Base-by-base conservation (phyloP, 2,329 filamentous ascomycete genomes). In the Periglandula ipomoeae region DNA sequence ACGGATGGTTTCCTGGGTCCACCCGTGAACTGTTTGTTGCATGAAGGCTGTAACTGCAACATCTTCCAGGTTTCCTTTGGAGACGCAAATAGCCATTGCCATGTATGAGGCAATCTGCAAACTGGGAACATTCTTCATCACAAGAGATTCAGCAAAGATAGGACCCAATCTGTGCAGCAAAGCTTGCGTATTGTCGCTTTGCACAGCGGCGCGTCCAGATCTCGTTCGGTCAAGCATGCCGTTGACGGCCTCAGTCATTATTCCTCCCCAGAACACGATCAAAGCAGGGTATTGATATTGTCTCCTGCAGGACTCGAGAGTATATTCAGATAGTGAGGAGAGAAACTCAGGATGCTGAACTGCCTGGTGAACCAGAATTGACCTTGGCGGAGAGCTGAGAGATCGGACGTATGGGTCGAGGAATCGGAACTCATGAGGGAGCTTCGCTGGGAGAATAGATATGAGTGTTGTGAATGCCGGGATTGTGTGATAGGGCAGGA, bases 31-130 rank as follows among this genome's bases (percentile, higher is more conserved):
- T 30, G 95, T 79, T 53, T 90, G 88, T 59, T 95, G 87, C 89
- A 97, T 95, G 59, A 98, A 76, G 1, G 84, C 83, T 47, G 87
- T 82, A n/a, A 97, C 73, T 2, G 90, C 79, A 49, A 79, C 78
- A 58, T 97, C 89, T 42, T 86, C 81, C 13, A 97, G 74, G 43
- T 79, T 76, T 1, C 85, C 83, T 66, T 95, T 95, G 44, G 87
- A 83, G 6, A 88, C 89, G 53, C 97, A 77, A 44, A 97, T 82
- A 6, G 89, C 81, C 49, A 90, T 78, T 19, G 95, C 82, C 85
- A 96, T 95, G 65, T 95, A 97, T 50, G 87, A 90, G 15, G 86
- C 89, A 52, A 94, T 78, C 55, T 90, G 86, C 38, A 95, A 72
- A 53, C 91, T 87, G 1, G 89, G 79, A 0, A 84, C 82, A 52